Percentiles rank a stretch among this genome's conserved stretches.
Conservation (phyloP, 2,329 filamentous ascomycete genomes). For the Fusarium temperatum region DNA sequence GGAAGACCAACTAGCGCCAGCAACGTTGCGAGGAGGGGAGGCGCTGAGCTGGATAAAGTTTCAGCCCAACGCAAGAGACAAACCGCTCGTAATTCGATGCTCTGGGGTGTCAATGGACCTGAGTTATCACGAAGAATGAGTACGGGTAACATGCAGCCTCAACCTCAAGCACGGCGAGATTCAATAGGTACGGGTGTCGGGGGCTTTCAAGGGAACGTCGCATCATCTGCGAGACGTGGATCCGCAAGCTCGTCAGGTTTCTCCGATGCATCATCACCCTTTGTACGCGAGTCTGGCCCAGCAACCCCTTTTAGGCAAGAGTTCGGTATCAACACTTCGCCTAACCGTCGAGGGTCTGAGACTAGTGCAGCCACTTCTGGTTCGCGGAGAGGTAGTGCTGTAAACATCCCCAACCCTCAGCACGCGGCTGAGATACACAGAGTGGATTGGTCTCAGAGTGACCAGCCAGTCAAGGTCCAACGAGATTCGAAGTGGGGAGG, state of each 20-base stretch:
- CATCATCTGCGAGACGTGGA: slow-evolving; percentile 5
- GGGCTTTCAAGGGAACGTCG: slow-evolving; percentile 6
- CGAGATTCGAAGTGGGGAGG: slow-evolving; percentile 59
- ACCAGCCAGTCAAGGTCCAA: slow-evolving; percentile 53
- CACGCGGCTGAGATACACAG: slow-evolving; percentile 48
- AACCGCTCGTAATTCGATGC: slow-evolving; percentile 46
- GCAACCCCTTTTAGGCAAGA: slow-evolving; percentile 31
- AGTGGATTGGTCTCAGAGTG: slow-evolving; percentile 68
- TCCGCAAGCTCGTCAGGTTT: slow-evolving; percentile 34
- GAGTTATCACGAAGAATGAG: slow-evolving; percentile 49
- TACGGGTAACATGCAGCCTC: slow-evolving; percentile 47
- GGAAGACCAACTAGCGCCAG: slow-evolving; percentile 49
- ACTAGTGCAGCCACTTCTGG: slow-evolving; percentile 12
- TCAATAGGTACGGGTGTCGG: slow-evolving; percentile 11
- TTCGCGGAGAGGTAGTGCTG: slow-evolving; percentile 33
- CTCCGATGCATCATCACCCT: slow-evolving; percentile 27
- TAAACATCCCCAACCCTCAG: slow-evolving; percentile 27
- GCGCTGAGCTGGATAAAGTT: slow-evolving; percentile 47
- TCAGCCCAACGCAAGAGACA: slow-evolving; percentile 7
- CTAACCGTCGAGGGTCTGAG: slow-evolving; percentile 31
- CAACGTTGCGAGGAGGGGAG: slow-evolving; percentile 47
- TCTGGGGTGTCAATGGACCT: slow-evolving; percentile 16
- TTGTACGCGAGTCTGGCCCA: slow-evolving; percentile 25
- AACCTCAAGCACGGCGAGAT: slow-evolving; percentile 17
- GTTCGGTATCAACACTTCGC: slow-evolving; percentile 17